Base-by-base conservation (phyloP, 495 filamentous ascomycete genomes). In the Cetradonia linearis region DNA sequence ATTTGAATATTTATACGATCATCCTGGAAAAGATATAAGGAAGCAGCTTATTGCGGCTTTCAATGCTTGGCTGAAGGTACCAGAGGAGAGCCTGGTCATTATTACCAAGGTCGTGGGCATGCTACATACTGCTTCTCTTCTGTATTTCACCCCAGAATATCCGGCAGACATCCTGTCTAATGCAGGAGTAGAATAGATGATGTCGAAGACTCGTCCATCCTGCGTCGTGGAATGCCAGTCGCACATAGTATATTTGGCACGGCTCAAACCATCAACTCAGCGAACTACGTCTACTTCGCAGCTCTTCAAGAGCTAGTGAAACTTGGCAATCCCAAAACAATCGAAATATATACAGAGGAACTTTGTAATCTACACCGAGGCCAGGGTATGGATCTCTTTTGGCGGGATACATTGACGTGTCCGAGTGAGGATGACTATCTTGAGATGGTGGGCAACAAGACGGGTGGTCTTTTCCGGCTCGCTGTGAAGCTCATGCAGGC, bases 401-500 rank as follows among this genome's bases (percentile, higher is more conserved):
- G 93, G 93, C 81, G 93, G 14, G 93, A 97, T 73, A 90, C 88
- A 7, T 77, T 96, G 54, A 95, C 85, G 34, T 96, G 91, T 70
- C 93, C 93, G 31, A 90, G 82, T 49, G 92, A 97, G 73, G 90
- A 95, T 62, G 92, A 97, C 69, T 98, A 98, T 73, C 81, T 98
- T 18, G 92, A 97, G 71, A 98, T 98, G 93, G 94, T 98, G 46
- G 84, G 85, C 64, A 97, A 97, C 74, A 97, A 99, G 73, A 99
- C 93, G 4, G 93, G 93, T 30, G 93, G 93, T 2, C 80, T 99
- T 10, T 97, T 99, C 78, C 82, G 93, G 54, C 78, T 99, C 13
- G 93, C 90, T 28, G 83, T 97, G 62, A 93, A 95, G 71, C 77
- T 99, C 33, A 97, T 99, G 93, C 91, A 96, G 71, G 89, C 89